These are phyloP conservation scores for Penicillium janthinellum DNA, from an alignment of 2,329 filamentous ascomycete species.

Conservation along the genomic window DNA sequence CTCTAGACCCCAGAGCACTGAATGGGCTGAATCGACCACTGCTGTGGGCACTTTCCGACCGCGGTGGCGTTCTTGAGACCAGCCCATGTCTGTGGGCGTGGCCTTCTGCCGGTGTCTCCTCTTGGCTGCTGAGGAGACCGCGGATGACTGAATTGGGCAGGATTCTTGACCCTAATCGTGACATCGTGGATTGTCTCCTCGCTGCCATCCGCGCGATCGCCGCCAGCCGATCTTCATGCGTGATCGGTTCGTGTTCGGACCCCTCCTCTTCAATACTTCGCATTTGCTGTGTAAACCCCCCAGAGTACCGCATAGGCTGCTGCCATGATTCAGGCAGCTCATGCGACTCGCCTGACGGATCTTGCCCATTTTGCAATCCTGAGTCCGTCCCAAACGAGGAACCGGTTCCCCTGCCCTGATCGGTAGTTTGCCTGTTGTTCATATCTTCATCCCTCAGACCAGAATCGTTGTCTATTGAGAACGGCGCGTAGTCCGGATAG, in stretches of 20 bases:
- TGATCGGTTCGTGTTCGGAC: slow-evolving; percentile 34
- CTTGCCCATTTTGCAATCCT: slow-evolving; percentile 18
- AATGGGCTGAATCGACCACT: slow-evolving; percentile 45
- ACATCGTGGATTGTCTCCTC: slow-evolving; percentile 51
- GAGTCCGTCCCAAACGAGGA: slow-evolving; percentile 21
- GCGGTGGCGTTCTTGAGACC: slow-evolving; percentile 40
- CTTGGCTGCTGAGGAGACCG: slow-evolving; percentile 47
- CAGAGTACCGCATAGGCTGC: slow-evolving; percentile 16
- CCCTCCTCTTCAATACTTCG: slow-evolving; percentile 40
- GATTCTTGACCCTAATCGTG: slow-evolving; percentile 50
- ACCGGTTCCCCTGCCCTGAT: slow-evolving; percentile 29
- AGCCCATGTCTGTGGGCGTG: slow-evolving; percentile 48
- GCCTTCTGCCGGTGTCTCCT: slow-evolving; percentile 50
- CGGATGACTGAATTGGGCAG: slow-evolving; percentile 50
- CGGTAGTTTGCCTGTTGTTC: slow-evolving; percentile 33
- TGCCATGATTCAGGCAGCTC: slow-evolving; percentile 23
- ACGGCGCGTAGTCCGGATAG: slow-evolving; percentile 25
- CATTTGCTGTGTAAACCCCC: slow-evolving; percentile 26
- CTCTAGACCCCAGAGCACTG: slow-evolving; percentile 41
- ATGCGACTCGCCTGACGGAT: slow-evolving; percentile 13
- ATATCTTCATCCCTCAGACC: slow-evolving; percentile 39
- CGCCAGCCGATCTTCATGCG: slow-evolving; percentile 35
- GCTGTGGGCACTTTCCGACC: slow-evolving; percentile 37
- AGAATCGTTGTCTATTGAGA: slow-evolving; percentile 23
- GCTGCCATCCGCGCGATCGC: slow-evolving; percentile 39